Conservation (phyloP, 2,329 filamentous ascomycete genomes). For the Neopestalotiopsis sp. region DNA sequence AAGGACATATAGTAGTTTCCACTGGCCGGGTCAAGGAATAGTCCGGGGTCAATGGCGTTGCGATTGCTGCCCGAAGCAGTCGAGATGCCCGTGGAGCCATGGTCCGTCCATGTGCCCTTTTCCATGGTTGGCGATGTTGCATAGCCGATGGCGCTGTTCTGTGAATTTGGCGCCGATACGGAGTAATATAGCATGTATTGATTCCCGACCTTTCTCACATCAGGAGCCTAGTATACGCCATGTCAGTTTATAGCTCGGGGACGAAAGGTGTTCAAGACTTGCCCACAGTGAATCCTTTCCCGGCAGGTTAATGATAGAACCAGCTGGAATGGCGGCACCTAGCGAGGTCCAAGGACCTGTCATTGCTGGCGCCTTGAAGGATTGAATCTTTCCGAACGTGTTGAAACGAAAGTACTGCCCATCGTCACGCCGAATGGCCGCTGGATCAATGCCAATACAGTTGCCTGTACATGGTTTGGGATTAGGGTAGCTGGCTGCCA, state of each 20-base stretch:
- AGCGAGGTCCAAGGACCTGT: constrained; percentile 46
- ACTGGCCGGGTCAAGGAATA: background rate
- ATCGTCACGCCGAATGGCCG: constrained; percentile 46
- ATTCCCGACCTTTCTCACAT: constrained; percentile 24
- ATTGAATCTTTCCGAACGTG: constrained; percentile 44
- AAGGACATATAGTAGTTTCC: constrained; percentile 11
- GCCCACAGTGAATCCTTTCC: constrained; percentile 46
- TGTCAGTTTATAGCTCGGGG: background rate
- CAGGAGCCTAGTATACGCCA: constrained; percentile 21
- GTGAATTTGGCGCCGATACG: constrained; percentile 21
- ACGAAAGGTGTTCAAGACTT: constrained; percentile 16
- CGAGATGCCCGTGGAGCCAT: constrained; percentile 31
- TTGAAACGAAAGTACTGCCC: constrained; percentile 48
- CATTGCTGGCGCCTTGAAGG: constrained; percentile 41
- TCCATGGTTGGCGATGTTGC: constrained; percentile 24
- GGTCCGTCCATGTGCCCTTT: constrained; percentile 25
- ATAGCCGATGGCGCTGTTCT: constrained; percentile 24
- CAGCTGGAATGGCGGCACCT: constrained; percentile 41
- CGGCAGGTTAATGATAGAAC: constrained; percentile 39
- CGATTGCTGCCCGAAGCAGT: constrained; percentile 40
- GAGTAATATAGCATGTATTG: constrained; percentile 27
- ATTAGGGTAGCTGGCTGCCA: background rate
- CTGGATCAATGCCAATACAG: constrained; percentile 44
- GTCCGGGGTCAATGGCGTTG: constrained; percentile 57
- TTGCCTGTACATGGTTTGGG: constrained; percentile 41